Base-by-base conservation (phyloP, 345 rosid genomes). In the Geranium rotundifolium region DNA sequence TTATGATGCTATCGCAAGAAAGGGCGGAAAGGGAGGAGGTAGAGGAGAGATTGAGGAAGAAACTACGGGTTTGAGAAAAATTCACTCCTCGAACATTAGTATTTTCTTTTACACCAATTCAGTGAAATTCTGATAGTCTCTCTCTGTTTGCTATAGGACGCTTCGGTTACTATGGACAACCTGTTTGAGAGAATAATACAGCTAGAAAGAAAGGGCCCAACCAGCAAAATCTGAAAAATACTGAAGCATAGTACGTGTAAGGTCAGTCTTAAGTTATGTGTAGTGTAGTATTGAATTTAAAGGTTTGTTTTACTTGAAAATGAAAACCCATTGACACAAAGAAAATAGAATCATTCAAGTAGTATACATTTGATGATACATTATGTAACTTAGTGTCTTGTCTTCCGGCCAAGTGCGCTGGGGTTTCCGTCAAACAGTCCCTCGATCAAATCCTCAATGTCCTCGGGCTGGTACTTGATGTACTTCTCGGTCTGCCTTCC, bases 381-480 rank as follows among this genome's bases (percentile, higher is more conserved):
- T n/a, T n/a, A n/a, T n/a, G 37, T 31, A 2, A 31, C 4, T 31
- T 41, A 41, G 12, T 15, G 58, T 67, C 72, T 69, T 76, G 37
- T 2, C 63, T 68, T 81, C 62, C 85, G 67, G 15, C 66, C 75
- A 86, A 86, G 79, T 5, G 89, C 79, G 30, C 72, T 50, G 0
- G 84, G 65, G 54, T 87, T 86, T 17, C 96, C 98, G 54, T 85
- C 96, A 63, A 91, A 89, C 73, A 91, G 79, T 54, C 89, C 90
- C 19, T 91, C 98, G 49, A 89, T 71, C 54, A 68, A 72, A 49
- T 73, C 61, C 77, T 87, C 90, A 7, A 91, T 80, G 72, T 91
- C 96, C 31, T 91, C 98, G 1, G 96, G 82, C 70, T 89, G 98
- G 67, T 80, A 91, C 80, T 85, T 91, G 0, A 91, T 72, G 64